A percentile compares a stretch with the other conserved stretches of the same genome.
Conservation (phyloP, 495 filamentous ascomycete genomes). For the Penicillium dipodomyicola region DNA sequence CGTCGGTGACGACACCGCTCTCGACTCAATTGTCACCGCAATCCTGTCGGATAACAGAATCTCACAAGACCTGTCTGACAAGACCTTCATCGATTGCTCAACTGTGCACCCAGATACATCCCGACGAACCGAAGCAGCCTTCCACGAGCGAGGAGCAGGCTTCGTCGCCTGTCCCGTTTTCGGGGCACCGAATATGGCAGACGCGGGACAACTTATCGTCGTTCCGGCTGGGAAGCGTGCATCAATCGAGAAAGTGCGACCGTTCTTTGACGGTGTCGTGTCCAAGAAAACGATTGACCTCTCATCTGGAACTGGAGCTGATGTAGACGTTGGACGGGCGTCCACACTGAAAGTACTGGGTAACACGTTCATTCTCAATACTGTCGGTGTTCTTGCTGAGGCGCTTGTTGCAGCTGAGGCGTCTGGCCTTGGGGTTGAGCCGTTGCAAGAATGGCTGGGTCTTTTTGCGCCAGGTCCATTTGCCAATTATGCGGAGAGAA, state of each 20-base stretch:
- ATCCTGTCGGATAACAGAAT: conserved; percentile 40
- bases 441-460: conserved; percentile 65
- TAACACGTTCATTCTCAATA: conserved; percentile 83
- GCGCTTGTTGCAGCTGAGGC: conserved; percentile 77
- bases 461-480: conserved; percentile 55
- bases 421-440: conserved; percentile 67
- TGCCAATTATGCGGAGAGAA: conserved; percentile 68
- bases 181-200: conserved; percentile 76
- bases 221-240: conserved; percentile 68
- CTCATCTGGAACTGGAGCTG: conserved; percentile 18
- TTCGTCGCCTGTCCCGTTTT: conserved; percentile 84
- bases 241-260: conserved; percentile 61
- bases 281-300: conserved; percentile 64
- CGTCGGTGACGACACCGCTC: conserved; percentile 74
- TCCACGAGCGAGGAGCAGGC: conserved; percentile 57
- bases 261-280: conserved; percentile 78
- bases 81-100: conserved; percentile 73
- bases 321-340: conserved; percentile 37
- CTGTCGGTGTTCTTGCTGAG: conserved; percentile 76
- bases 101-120: conserved; percentile 87
- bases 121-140: conserved; percentile 53
- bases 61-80: conserved; percentile 35
- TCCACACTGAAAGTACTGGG: conserved; percentile 71
- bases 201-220: conserved; percentile 69
- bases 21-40: conserved; percentile 53